phyloP scores from a whole-genome alignment of 441 rosid genomes.

The Croton laevigatus region DNA sequence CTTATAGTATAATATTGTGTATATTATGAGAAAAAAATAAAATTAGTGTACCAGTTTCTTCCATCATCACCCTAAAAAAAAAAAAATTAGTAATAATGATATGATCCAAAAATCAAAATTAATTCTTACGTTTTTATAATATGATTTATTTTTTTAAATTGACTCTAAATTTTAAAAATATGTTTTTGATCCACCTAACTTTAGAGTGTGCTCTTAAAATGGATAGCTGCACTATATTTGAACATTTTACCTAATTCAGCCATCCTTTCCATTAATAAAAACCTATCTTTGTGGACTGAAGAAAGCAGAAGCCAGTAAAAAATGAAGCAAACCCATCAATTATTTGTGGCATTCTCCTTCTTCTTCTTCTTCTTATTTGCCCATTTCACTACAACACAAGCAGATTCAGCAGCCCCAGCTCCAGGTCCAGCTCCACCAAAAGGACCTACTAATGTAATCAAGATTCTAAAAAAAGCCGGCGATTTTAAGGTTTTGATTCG shows the following conservation, averaged over 20 bases:
- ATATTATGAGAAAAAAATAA: too few species aligned
- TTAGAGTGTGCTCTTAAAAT: too few species aligned
- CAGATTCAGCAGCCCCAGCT: conserved; percentile 29
- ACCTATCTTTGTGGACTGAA: conserved; percentile 5
- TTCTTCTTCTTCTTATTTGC: conserved; percentile 34
- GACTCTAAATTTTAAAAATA: too few species aligned
- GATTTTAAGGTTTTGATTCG: conserved; percentile 54
- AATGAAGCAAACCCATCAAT: conserved; percentile 22
- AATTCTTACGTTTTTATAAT: too few species aligned
- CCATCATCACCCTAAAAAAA: too few species aligned
- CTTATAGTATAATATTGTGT: too few species aligned
- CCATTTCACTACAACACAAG: conserved; percentile 23
- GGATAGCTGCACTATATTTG: background rate
- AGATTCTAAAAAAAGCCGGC: conserved; percentile 61
- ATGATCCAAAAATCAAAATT: too few species aligned
- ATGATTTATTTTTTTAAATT: too few species aligned
- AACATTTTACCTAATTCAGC: conserved; percentile 33
- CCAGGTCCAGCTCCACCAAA: conserved; percentile 12
- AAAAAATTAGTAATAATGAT: too few species aligned
- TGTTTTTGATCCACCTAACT: too few species aligned
- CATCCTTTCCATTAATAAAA: conserved; percentile 24
- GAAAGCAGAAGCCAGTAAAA: conserved; percentile 18
- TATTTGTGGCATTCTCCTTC: conserved; percentile 25
- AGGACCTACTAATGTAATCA: conserved; percentile 59
- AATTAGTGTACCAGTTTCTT: too few species aligned